Evolutionary conservation across 2,329 filamentous ascomycete species (phyloP), one percentile per base, ranked within the genome.

Genomic region (Hypomyces rosellus): DNA sequence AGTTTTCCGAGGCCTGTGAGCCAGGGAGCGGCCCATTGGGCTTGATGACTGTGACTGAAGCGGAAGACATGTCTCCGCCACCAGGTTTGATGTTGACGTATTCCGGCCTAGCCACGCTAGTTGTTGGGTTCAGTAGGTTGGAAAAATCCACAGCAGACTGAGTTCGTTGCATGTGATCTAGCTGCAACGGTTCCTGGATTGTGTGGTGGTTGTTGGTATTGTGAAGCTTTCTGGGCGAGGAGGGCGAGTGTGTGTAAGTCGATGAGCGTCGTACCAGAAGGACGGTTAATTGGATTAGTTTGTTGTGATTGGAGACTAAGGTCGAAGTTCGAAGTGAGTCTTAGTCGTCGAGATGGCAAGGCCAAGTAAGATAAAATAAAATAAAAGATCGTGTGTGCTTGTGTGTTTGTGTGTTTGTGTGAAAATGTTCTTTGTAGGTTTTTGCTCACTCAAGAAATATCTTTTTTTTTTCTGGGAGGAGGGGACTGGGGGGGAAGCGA

Each of bases 71-170:
- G 59, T 78, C 72, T 60, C 58, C 60, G 63, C 62, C 59, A 50
- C 57, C 53, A 64, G 68, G 55, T 56, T 69, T 62, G 54, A 61
- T 39, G 51, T 54, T 58, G 22, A 55, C 55, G 45, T 50, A 46
- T 55, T 61, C 53, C 49, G 58, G 52, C 38, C 63, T 59, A 54
- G 58, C 55, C 39, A 59, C 52, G 47, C 54, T 54, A 51, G 55
- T 54, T 51, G 59, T 58, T 46, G 84, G 84, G 65, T 88, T 88
- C 64, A 89, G 80, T 66, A 88, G 81, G 77, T 81, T 86, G 67
- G 81, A 81, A 70, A 88, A 86, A 78, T 86, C 84, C 72, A 86
- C 82, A 68, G 84, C 82, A 60, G 85, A 86, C 63, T 80, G 77
- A 76, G 82, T 77, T 70, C 82, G 81, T 79, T 87, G 84, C 85